Evolutionary conservation across 2,329 filamentous ascomycete genomes (phyloP), one percentile per base, ranked within the genome.

Genomic region (Ophiostoma triangulosporum): DNA sequence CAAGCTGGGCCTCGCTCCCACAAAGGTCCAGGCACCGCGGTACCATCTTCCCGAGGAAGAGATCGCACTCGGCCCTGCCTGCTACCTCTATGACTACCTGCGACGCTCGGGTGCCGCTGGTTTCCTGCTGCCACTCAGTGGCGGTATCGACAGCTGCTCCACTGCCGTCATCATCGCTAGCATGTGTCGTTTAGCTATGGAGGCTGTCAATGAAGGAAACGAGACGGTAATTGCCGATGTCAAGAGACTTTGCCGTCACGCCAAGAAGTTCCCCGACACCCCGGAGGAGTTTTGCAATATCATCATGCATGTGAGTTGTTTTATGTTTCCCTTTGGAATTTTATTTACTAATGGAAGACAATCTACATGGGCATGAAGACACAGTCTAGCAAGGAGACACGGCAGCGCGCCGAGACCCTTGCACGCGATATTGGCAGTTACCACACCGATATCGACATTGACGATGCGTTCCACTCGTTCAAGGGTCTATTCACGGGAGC

Each of bases 391-490:
- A 68, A 70, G 40, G 83, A 88, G 58, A 89, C 86, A 0, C 70
- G 86, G 9, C 70, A 74, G 48, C 73, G 87, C 27, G 83, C 87
- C 1, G 76, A 77, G 61, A 71, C 76, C 0, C 72, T 91, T 0
- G 65, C 75, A 4, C 62, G 70, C 4, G 73, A 70, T 4, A 88
- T 91, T 51, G 86, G 86, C 3, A 73, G 77, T 15, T 82, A 88
- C 61, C 88, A 93, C 63, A 73, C 78, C 4, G 77, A 90, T 62
- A 70, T 88, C 45, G 79, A 88, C 61, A 88, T 91, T 54, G 87
- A 91, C 62, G 73, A 74, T 1, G 74, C 83, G 8, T 80, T 81
- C 57, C 70, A 76, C 20, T 76, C 83, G 0, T 69, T 81, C 51
- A 79, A 76, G 59, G 73, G 73, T 43, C 67, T 88, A 1, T 71